Evolutionary conservation across 441 rosid genomes (phyloP).

Genomic region (Gossypium armourianum): DNA sequence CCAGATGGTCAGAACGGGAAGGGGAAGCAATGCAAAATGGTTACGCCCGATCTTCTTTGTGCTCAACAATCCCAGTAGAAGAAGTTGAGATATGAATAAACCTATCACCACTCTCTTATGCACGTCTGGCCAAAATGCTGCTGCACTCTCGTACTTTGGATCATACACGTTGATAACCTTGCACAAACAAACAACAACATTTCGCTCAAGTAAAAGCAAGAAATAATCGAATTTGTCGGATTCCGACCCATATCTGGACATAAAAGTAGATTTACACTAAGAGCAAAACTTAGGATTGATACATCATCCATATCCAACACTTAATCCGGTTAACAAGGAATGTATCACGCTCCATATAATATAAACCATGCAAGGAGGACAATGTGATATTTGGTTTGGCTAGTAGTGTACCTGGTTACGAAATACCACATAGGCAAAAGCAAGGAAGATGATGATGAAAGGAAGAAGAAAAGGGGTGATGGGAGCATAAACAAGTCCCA

Average conservation of each 20-base stretch:
- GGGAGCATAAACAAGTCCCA: slow-evolving; percentile 52
- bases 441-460: slow-evolving; percentile 55
- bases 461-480: slow-evolving; percentile 59
- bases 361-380: not conserved
- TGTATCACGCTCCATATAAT: not conserved
- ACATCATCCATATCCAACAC: no score
- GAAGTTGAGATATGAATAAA: slow-evolving; percentile 62
- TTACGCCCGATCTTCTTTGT: slow-evolving; percentile 42
- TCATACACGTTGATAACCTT: slow-evolving; percentile 79
- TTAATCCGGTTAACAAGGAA: no score
- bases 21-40: slow-evolving; percentile 46
- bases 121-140: slow-evolving; percentile 89
- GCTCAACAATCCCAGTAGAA: slow-evolving; percentile 67
- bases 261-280: no score
- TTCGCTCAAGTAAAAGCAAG: not conserved
- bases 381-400: not conserved
- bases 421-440: slow-evolving; percentile 41
- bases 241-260: no score
- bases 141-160: slow-evolving; percentile 79
- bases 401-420: slow-evolving; percentile 53
- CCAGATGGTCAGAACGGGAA: slow-evolving; percentile 68
- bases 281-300: no score
- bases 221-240: no score
- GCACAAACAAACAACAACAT: not conserved
- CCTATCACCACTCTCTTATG: slow-evolving; percentile 55